A percentile compares a stretch with the other conserved stretches of the same genome.
Conservation (phyloP, 495 filamentous ascomycete genomes). For the Penicillium waksmanii region DNA sequence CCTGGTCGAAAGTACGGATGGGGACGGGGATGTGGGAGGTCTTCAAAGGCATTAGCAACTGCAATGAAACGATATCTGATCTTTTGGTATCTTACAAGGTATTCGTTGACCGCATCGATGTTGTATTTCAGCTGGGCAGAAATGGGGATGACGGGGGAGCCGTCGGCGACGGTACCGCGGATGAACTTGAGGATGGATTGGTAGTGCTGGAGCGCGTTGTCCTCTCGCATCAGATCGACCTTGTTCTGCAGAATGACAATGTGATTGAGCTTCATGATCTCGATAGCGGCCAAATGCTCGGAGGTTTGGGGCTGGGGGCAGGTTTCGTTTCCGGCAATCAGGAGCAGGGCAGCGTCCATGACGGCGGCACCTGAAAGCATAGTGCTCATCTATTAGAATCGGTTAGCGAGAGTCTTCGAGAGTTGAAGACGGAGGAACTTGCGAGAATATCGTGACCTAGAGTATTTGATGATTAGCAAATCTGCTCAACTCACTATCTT, state of each 20-base stretch:
- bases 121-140: slow-evolving; percentile 99
- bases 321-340: slow-evolving; percentile 98
- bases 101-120: slow-evolving; percentile 96
- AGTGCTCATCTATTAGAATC: slow-evolving; percentile 74
- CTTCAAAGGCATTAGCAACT: no score
- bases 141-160: slow-evolving; percentile 95
- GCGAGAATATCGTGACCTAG: slow-evolving; percentile 90
- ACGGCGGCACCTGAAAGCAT: slow-evolving; percentile 99
- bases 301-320: slow-evolving; percentile 99
- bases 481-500: background rate
- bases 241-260: slow-evolving; percentile 99
- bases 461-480: slow-evolving; percentile 8
- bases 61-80: no score
- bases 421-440: slow-evolving; percentile 1
- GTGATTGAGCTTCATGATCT: slow-evolving; percentile 98
- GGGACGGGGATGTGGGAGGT: slow-evolving; percentile 81
- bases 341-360: slow-evolving; percentile 96
- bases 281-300: slow-evolving; percentile 96
- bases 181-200: slow-evolving; percentile 97
- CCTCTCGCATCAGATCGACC: slow-evolving; percentile 96
- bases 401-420: slow-evolving; percentile 8
- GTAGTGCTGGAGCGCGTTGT: slow-evolving; percentile 87
- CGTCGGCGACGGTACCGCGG: slow-evolving; percentile 92
- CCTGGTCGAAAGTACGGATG: slow-evolving; percentile 80
- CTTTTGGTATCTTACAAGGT: slow-evolving; percentile 64